phyloP scores from a whole-genome alignment of 306 rosid species.

The Citrullus mucosospermus region DNA sequence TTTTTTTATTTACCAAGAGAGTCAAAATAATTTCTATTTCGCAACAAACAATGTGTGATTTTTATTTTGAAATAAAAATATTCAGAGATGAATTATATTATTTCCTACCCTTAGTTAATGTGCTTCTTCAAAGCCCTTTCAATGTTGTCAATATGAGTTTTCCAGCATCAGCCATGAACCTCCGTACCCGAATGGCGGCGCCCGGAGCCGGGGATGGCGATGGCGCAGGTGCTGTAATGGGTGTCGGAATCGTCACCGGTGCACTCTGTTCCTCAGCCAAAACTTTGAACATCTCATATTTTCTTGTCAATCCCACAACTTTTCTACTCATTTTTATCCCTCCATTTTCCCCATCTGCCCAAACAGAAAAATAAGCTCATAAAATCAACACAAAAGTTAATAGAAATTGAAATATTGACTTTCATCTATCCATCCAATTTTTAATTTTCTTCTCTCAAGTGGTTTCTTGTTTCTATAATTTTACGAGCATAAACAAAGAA shows the following conservation, averaged over 20 bases:
- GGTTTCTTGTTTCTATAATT: too few species aligned
- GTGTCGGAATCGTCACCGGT: constrained; percentile 15
- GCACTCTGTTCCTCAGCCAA: constrained; percentile 9
- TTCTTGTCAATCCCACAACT: constrained; percentile 25
- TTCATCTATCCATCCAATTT: too few species aligned
- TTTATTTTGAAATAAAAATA: background rate
- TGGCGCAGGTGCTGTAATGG: constrained; percentile 14
- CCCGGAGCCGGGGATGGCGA: background rate
- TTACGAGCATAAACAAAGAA: too few species aligned
- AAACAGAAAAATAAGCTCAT: background rate
- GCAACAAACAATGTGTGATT: background rate
- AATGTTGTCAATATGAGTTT: background rate
- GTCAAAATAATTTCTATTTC: background rate
- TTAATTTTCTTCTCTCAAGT: too few species aligned
- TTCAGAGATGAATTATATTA: background rate
- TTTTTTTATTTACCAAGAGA: background rate
- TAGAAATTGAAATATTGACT: background rate
- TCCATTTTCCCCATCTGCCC: constrained; percentile 29
- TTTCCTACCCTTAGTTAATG: background rate
- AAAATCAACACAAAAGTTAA: background rate
- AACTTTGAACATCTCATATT: constrained; percentile 4
- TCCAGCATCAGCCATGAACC: background rate
- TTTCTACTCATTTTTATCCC: constrained; percentile 30
- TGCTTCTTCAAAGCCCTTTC: background rate
- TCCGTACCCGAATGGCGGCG: background rate